Base-by-base conservation (phyloP, 768 basidiomycete species). In the Naematelia aurantialba region DNA sequence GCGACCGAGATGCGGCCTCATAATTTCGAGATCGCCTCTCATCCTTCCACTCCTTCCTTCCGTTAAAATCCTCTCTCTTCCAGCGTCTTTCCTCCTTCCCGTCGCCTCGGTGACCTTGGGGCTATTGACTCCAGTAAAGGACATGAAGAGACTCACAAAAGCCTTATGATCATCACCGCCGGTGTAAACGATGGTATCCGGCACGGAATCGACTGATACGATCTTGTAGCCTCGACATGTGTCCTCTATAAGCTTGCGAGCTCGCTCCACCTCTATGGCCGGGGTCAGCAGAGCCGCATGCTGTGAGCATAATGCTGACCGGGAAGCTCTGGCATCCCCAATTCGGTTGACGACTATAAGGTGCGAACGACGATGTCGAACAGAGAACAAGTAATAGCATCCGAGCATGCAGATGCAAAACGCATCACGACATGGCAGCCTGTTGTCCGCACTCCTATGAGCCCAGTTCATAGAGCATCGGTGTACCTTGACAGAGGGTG, bases 241-340 rank as follows among this genome's bases (percentile, higher is more conserved):
- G 2, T 79, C 73, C 51, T 80, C 79, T 29, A 89, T 72, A 42
- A 88, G 78, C 50, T 79, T 79, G 0, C 82, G 83, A 3, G 88
- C 87, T 26, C 84, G 78, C 74, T 89, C 84, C 2, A 89, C 88
- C 73, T 89, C 88, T 87, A 56, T 42, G 14, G 34, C 34, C 29
- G 24, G 13, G 17, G 19, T 54, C 48, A 59, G 48, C 46, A 3
- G 10, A 30, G 24, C 22, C 4, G 25, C 19, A 21, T n/a, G 12
- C 27, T 42, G 14, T 19, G 4, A 21, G 1, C 25, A 21, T 5
- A 5, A 27, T 5, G 42, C 11, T 44, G 62, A 82, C 84, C 84
- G 67, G 83, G 83, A 26, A 85, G 74, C 72, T 84, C 83, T 46
- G 83, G 83, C 83, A 84, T 84, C 11, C 4, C 34, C 17, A n/a